Conservation (phyloP, 306 rosid species). For the Trichosanthes truncata region DNA sequence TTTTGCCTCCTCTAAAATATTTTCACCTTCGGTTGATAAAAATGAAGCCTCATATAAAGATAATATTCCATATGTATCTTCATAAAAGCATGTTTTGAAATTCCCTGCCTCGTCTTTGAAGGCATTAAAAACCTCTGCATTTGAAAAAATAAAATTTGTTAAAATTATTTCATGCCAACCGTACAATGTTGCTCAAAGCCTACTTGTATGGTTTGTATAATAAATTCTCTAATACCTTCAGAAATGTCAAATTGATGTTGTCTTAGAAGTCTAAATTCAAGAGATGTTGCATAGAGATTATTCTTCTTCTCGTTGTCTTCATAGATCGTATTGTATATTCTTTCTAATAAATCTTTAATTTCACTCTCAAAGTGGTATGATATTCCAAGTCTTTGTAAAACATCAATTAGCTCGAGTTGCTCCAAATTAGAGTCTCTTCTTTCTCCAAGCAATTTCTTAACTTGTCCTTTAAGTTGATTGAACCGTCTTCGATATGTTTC, state of each 20-base stretch:
- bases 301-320: background rate
- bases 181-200: background rate
- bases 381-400: background rate
- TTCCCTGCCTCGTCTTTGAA: slow-evolving; percentile 7
- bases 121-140: slow-evolving; percentile 6
- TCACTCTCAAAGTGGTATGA: slow-evolving; percentile 16
- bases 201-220: background rate
- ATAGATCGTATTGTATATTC: background rate
- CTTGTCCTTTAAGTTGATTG: background rate
- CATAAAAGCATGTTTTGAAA: background rate
- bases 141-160: background rate
- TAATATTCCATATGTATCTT: background rate
- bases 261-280: background rate
- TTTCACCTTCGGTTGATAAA: slow-evolving; percentile 9
- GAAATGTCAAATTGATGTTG: background rate
- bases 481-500: background rate
- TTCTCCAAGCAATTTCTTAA: background rate
- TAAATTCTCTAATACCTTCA: background rate
- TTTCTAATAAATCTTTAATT: background rate
- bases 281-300: slow-evolving; percentile 13
- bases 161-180: background rate
- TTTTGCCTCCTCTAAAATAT: slow-evolving; percentile 1
- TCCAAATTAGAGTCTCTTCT: slow-evolving; percentile 3
- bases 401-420: slow-evolving; percentile 15
- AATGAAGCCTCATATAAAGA: background rate